Evolutionary conservation across 2,329 filamentous ascomycete genomes (phyloP), one percentile per base, ranked within the genome.

Genomic region (Whalleya microplaca): DNA sequence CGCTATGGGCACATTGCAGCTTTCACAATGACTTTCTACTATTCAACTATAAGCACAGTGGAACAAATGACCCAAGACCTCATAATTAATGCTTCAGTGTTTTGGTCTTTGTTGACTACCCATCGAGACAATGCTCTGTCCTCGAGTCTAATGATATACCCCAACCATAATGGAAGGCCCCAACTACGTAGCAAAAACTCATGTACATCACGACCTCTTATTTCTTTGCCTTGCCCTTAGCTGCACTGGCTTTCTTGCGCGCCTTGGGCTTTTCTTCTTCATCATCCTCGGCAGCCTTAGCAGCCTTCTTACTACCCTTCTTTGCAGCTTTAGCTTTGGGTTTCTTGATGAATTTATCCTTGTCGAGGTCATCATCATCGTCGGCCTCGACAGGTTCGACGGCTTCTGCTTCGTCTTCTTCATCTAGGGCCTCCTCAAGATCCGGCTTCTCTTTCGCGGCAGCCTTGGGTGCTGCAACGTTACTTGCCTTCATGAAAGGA

Each of bases 281-380:
- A 18, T 75, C 77, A n/a, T 78, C 75, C 43, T 71, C 74, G 29
- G 80, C 80, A 44, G 58, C 75, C 60, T 55, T 72, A 49, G 66
- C 53, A 4, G 64, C 54, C 61, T 76, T 77, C 63, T 75, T 75
- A 41, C 69, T 65, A 1, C 78, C 78, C 71, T 85, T 84, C 69
- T 85, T 85, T 48, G 64, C 76, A 56, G 79, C 81, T 55, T 72
- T 92, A 62, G 84, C 86, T 80, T 96, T 97, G 12, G 94, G 91
- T 70, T 89, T 84, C 73, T 95, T 96, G 72, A 98, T 93, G 69
- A 96, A 97, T 74, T 97, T 98, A 75, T 99, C 95, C 71, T 94
- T 96, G 69, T 89, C 92, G 49, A 98, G 73, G 37, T 87, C 77
- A n/a, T 87, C 77, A 51, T 92, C 90, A 12, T 90, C 88, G 3